Percentiles rank a stretch among this genome's conserved stretches.
These are phyloP conservation scores for Didymella arachidicola DNA, from an alignment of 2,329 filamentous ascomycete species.

Conservation along the genomic window DNA sequence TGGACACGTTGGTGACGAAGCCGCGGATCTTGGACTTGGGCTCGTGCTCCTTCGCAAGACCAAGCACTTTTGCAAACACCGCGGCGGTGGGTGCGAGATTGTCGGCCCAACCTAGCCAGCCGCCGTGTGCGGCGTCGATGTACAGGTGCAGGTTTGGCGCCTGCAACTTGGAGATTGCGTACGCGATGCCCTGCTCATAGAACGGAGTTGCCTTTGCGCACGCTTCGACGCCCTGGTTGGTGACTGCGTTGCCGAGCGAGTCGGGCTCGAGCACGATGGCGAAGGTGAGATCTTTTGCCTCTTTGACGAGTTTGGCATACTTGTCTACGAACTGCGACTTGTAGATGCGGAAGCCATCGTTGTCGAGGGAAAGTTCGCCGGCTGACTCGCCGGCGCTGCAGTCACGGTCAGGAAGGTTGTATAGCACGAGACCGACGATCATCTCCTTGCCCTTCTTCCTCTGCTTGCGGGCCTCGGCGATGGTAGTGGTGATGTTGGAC, in stretches of 20 bases:
- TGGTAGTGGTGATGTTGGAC: conserved; percentile 29
- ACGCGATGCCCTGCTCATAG: conserved; percentile 43
- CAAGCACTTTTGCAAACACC: conserved; percentile 36
- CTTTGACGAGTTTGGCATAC: conserved; percentile 34
- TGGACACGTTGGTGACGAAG: conserved; percentile 38
- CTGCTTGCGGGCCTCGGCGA: conserved; percentile 35
- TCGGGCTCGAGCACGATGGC: conserved; percentile 43
- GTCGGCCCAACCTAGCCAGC: conserved; percentile 43
- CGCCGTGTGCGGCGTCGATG: conserved; percentile 42
- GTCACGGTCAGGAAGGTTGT: conserved; percentile 92
- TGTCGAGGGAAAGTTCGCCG: conserved; percentile 79
- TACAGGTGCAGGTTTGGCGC: conserved; percentile 41
- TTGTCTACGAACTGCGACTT: conserved; percentile 42
- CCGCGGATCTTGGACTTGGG: conserved; percentile 36
- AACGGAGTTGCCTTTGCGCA: conserved; percentile 35
- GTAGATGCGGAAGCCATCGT: conserved; percentile 35
- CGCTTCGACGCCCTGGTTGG: conserved; percentile 34
- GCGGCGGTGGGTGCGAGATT: conserved; percentile 38
- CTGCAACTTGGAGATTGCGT: conserved; percentile 40
- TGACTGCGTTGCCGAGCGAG: conserved; percentile 39
- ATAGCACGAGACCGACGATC: conserved; percentile 70
- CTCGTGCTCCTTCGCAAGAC: conserved; percentile 34
- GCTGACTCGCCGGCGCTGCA: conserved; percentile 78
- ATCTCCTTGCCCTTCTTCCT: conserved; percentile 28
- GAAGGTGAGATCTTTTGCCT: conserved; percentile 38